Conservation (phyloP, 78 protist species). For the Bodo saltans region DNA sequence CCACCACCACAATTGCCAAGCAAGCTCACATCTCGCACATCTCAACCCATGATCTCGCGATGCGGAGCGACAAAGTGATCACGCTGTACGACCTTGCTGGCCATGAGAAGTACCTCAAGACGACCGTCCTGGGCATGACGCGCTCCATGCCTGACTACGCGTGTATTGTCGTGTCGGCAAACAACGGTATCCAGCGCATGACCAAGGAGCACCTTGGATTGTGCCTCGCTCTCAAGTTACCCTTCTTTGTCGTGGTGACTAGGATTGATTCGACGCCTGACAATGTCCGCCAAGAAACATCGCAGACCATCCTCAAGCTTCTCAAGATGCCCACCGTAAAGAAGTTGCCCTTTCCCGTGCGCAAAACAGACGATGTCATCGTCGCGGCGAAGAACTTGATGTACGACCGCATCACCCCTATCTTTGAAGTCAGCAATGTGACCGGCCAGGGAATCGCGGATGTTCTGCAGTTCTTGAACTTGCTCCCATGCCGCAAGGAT, state of each 20-base stretch:
- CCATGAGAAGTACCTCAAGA: conserved; percentile 77
- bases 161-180: conserved; percentile 69
- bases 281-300: conserved; percentile 58
- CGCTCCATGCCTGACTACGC: conserved; percentile 74
- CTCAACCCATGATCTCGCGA: no score
- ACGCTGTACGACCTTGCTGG: conserved; percentile 80
- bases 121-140: conserved; percentile 91
- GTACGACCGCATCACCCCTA: conserved; percentile 70
- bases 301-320: conserved; percentile 30
- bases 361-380: conserved; percentile 72
- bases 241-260: conserved; percentile 77
- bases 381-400: conserved; percentile 53
- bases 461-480: conserved; percentile 66
- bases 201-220: conserved; percentile 89
- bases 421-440: conserved; percentile 75
- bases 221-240: conserved; percentile 78
- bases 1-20: background rate
- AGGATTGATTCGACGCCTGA: conserved; percentile 85
- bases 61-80: background rate
- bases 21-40: no score
- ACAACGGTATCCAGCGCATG: conserved; percentile 70
- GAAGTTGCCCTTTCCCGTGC: conserved; percentile 73
- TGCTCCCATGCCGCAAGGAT: conserved; percentile 60
- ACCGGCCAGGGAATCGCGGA: conserved; percentile 76
- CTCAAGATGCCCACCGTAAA: conserved; percentile 42